Conservation (phyloP, 2,329 filamentous ascomycete genomes). For the Phyllosticta capitalensis region DNA sequence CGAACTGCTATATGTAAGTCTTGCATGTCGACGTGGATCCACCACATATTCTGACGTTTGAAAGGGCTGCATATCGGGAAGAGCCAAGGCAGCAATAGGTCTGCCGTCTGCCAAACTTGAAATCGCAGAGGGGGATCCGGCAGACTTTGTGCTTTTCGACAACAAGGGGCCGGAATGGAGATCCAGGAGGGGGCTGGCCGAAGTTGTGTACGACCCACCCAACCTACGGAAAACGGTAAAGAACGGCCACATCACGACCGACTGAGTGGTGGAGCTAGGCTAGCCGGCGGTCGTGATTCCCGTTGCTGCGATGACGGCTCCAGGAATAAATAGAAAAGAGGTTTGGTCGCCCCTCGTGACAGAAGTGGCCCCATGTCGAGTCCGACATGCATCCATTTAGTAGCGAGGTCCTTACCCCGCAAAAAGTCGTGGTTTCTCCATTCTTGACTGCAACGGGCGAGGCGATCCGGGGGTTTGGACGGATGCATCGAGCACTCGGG, state of each 20-base stretch:
- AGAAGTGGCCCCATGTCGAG: neutral
- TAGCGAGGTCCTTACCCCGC: neutral
- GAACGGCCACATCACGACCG: slow-evolving; percentile 14
- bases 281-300: neutral
- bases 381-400: neutral
- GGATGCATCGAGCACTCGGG: neutral
- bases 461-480: neutral
- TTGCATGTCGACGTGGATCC: neutral
- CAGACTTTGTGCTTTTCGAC: slow-evolving; percentile 36
- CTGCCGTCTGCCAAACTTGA: slow-evolving; percentile 18
- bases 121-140: slow-evolving; percentile 27
- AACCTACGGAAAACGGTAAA: slow-evolving; percentile 9
- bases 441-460: neutral
- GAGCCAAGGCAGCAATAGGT: slow-evolving; percentile 36
- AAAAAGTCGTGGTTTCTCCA: neutral
- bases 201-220: slow-evolving; percentile 37
- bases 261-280: neutral
- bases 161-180: slow-evolving; percentile 29
- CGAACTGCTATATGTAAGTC: slow-evolving; percentile 46
- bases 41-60: slow-evolving; percentile 13
- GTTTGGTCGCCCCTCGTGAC: neutral
- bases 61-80: slow-evolving; percentile 40
- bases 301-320: neutral
- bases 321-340: neutral
- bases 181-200: slow-evolving; percentile 31